A percentile compares a stretch with the other conserved stretches of the same genome.
Conservation (phyloP, 2,329 filamentous ascomycete species). For the Fusarium sp. region DNA sequence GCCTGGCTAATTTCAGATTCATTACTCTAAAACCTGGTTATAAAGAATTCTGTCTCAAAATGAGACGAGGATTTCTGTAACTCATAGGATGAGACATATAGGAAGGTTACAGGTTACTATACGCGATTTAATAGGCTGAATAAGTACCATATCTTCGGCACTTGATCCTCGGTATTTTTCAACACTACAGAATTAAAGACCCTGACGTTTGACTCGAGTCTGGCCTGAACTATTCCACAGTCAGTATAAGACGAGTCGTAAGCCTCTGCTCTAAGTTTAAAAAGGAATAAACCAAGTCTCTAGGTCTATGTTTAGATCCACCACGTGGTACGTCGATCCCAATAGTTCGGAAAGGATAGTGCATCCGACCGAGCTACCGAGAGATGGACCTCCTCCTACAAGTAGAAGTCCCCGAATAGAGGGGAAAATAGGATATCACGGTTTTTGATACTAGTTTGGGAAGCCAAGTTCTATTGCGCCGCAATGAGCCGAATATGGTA, state of each 20-base stretch:
- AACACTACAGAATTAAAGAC: not conserved
- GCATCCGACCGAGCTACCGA: not conserved
- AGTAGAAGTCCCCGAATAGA: not conserved
- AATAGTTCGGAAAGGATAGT: not conserved
- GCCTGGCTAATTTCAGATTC: too few relatives aligned
- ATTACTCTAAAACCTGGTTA: too few relatives aligned
- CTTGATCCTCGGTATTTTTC: not conserved
- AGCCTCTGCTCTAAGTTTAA: not conserved
- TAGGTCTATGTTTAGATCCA: not conserved
- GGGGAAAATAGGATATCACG: too few relatives aligned
- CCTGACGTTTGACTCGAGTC: not conserved
- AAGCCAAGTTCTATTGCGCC: not conserved
- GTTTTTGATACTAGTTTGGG: not conserved
- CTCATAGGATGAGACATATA: not conserved
- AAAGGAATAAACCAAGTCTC: not conserved
- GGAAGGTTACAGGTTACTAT: not conserved
- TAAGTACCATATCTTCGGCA: not conserved
- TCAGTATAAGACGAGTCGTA: not conserved
- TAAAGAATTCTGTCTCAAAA: not conserved
- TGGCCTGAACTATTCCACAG: not conserved
- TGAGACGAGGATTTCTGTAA: not conserved
- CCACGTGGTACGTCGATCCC: not conserved
- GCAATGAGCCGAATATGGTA: not conserved
- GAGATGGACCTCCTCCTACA: not conserved
- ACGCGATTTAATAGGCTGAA: not conserved